Evolutionary conservation across 352 stramenopile species (phyloP).

Genomic region (Globisporangium megalacanthum): DNA sequence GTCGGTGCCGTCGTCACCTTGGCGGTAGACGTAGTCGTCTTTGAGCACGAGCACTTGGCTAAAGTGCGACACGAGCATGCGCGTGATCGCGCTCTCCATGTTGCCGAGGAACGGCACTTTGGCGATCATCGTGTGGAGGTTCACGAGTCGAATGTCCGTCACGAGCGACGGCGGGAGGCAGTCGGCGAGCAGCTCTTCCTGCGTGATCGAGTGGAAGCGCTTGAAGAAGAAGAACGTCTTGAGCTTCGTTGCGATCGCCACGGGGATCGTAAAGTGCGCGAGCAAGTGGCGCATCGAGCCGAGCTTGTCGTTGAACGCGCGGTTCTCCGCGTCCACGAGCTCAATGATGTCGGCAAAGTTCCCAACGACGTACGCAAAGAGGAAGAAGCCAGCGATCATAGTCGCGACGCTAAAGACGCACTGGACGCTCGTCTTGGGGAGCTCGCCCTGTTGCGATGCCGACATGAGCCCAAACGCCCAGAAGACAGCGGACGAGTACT

Average conservation of each 20-base stretch:
- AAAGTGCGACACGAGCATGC: slow-evolving; percentile 49
- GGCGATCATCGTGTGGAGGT: slow-evolving; percentile 43
- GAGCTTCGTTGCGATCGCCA: slow-evolving; percentile 26
- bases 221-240: slow-evolving; percentile 51
- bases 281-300: slow-evolving; percentile 34
- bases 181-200: slow-evolving; percentile 36
- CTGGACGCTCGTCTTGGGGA: slow-evolving; percentile 26
- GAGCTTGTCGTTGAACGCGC: slow-evolving; percentile 43
- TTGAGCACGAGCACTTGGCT: slow-evolving; percentile 33
- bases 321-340: slow-evolving; percentile 38
- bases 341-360: slow-evolving; percentile 47
- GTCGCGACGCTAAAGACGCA: slow-evolving; percentile 35
- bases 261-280: slow-evolving; percentile 33
- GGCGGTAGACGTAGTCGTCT: slow-evolving; percentile 36
- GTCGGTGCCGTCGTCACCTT: slow-evolving; percentile 41
- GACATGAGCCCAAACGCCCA: slow-evolving; percentile 44
- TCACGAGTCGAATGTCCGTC: slow-evolving; percentile 45
- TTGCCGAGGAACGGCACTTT: slow-evolving; percentile 48
- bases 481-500: slow-evolving; percentile 33
- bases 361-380: slow-evolving; percentile 40
- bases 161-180: slow-evolving; percentile 45
- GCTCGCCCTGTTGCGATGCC: slow-evolving; percentile 28
- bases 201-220: slow-evolving; percentile 48
- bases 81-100: slow-evolving; percentile 42
- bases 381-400: slow-evolving; percentile 37